These are phyloP conservation scores for Pseudohyphozyma bogoriensis DNA, from an alignment of 768 basidiomycete genomes.

Conservation along the genomic window DNA sequence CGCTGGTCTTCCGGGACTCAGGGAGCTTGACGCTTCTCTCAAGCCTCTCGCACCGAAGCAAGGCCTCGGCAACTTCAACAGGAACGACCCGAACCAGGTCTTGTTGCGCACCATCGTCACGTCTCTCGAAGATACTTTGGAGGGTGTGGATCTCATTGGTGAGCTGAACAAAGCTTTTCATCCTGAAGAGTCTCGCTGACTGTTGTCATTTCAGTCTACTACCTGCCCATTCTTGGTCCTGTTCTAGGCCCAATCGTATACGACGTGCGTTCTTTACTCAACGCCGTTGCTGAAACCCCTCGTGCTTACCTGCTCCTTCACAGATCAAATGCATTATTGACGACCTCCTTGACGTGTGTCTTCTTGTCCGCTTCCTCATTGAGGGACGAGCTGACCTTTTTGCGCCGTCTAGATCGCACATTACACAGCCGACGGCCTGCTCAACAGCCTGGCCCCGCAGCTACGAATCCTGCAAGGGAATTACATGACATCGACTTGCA, in stretches of 20 bases:
- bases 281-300: not conserved
- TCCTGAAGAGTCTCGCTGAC: not conserved
- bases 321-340: slow-evolving; percentile 11
- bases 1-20: slow-evolving; percentile 4
- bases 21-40: not conserved
- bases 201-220: slow-evolving; percentile 2
- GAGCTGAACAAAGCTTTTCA: not conserved
- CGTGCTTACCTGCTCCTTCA: not conserved
- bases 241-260: not conserved
- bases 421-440: slow-evolving; percentile 5
- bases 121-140: slow-evolving; percentile 9
- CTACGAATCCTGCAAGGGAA: slow-evolving; percentile 1
- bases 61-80: slow-evolving; percentile 2
- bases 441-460: slow-evolving; percentile 5
- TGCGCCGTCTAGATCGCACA: too few relatives aligned
- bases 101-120: slow-evolving; percentile 5
- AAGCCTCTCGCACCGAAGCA: not conserved
- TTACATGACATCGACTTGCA: slow-evolving; percentile 8
- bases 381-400: too few relatives aligned
- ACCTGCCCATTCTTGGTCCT: slow-evolving; percentile 8
- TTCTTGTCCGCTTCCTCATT: too few relatives aligned
- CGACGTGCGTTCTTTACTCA: not conserved
- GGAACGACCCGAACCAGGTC: slow-evolving; percentile 7
- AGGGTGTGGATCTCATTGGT: slow-evolving; percentile 17
- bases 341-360: not conserved